A percentile compares a stretch with the other conserved stretches of the same genome.
Conservation (phyloP, 495 filamentous ascomycete species). For the Tuber umbilicatum region DNA sequence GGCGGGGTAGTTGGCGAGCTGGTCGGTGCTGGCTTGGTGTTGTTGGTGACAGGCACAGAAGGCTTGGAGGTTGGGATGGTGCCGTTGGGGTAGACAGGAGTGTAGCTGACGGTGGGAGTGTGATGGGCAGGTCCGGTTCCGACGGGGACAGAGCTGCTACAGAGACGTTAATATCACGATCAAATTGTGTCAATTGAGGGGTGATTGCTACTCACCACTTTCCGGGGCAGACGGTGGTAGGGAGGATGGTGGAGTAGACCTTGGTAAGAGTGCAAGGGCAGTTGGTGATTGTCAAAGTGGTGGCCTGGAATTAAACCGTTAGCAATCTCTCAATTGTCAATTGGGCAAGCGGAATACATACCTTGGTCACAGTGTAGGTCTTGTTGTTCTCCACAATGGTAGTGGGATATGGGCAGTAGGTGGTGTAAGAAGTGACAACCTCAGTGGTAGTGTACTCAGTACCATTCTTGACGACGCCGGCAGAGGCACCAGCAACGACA, state of each 20-base stretch:
- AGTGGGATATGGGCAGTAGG: slow-evolving; percentile 77
- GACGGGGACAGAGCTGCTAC: slow-evolving; percentile 24
- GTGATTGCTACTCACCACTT: slow-evolving; percentile 21
- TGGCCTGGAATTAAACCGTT: slow-evolving; percentile 44
- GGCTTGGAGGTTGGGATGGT: slow-evolving; percentile 33
- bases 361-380: slow-evolving; percentile 76
- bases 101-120: slow-evolving; percentile 11
- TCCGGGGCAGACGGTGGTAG: slow-evolving; percentile 34
- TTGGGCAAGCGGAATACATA: slow-evolving; percentile 38
- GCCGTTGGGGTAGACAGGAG: slow-evolving; percentile 23
- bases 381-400: slow-evolving; percentile 58
- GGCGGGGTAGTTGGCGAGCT: slow-evolving; percentile 35
- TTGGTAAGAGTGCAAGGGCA: slow-evolving; percentile 57
- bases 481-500: slow-evolving; percentile 51
- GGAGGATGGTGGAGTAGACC: slow-evolving; percentile 45
- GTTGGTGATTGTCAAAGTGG: slow-evolving; percentile 72
- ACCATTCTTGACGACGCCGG: slow-evolving; percentile 13
- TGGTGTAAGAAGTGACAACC: slow-evolving; percentile 71
- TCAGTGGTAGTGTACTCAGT: slow-evolving; percentile 58
- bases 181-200: background rate
- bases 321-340: background rate
- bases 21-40: slow-evolving; percentile 37
- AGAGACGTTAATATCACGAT: slow-evolving; percentile 12
- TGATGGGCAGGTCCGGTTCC: slow-evolving; percentile 3
- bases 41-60: slow-evolving; percentile 8